Conservation (phyloP, 2,329 filamentous ascomycete species). For the Botrytis fabae region DNA sequence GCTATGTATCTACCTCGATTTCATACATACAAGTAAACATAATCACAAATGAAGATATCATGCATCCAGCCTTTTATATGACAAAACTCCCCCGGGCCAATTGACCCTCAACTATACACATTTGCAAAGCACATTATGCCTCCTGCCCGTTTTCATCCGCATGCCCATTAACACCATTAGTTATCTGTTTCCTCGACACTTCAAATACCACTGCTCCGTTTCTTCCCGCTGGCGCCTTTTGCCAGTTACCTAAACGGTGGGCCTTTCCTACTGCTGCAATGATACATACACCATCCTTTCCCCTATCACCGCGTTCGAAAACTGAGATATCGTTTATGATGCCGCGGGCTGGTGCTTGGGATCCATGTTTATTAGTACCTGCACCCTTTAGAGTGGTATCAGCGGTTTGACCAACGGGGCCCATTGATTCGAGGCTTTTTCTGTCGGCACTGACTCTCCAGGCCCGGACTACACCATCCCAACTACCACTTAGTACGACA, state of each 20-base stretch:
- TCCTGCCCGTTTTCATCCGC: slow-evolving; percentile 18
- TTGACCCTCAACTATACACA: background rate
- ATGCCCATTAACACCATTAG: slow-evolving; percentile 29
- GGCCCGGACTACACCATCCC: slow-evolving; percentile 83
- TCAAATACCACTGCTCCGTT: slow-evolving; percentile 91
- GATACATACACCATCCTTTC: slow-evolving; percentile 75
- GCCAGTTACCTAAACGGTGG: slow-evolving; percentile 81
- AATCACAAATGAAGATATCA: slow-evolving; percentile 19
- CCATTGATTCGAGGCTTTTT: slow-evolving; percentile 70
- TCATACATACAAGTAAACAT: slow-evolving; percentile 7
- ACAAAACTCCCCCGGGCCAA: slow-evolving; percentile 5
- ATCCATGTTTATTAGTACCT: background rate
- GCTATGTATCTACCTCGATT: slow-evolving; percentile 2
- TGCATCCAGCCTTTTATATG: slow-evolving; percentile 23
- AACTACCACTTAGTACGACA: slow-evolving; percentile 85
- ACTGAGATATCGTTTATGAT: slow-evolving; percentile 87
- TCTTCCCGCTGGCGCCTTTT: slow-evolving; percentile 57
- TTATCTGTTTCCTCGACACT: slow-evolving; percentile 53
- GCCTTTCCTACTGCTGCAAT: slow-evolving; percentile 86
- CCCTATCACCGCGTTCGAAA: slow-evolving; percentile 79
- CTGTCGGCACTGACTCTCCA: slow-evolving; percentile 88
- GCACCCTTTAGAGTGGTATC: background rate
- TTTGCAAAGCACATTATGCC: background rate
- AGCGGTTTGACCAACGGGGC: slow-evolving; percentile 54
- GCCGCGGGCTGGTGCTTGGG: slow-evolving; percentile 49